Conservation (phyloP, 2,329 filamentous ascomycete genomes). For the Fusarium mangiferae region DNA sequence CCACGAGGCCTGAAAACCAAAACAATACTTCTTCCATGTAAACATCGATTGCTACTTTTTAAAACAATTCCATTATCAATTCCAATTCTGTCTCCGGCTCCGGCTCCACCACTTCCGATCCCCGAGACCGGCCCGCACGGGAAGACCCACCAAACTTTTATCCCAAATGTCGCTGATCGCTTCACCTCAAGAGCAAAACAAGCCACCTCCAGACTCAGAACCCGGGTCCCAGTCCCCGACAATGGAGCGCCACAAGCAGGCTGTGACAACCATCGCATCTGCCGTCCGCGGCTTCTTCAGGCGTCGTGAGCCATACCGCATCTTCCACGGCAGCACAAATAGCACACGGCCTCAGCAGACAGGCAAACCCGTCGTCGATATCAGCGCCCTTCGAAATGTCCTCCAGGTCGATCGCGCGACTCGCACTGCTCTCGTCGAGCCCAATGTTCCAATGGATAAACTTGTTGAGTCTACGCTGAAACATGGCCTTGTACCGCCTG, state of each 20-base stretch:
- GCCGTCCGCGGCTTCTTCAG: constrained; percentile 57
- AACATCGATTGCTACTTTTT: neutral
- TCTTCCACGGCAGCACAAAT: constrained; percentile 81
- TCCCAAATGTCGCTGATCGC: constrained; percentile 19
- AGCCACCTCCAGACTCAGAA: constrained; percentile 5
- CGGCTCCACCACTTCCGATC: constrained; percentile 30
- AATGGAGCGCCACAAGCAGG: constrained; percentile 58
- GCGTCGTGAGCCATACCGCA: constrained; percentile 68
- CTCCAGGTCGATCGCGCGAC: constrained; percentile 64
- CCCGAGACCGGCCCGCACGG: constrained; percentile 30
- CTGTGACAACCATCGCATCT: constrained; percentile 55
- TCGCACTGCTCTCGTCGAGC: constrained; percentile 71
- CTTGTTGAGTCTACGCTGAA: constrained; percentile 67
- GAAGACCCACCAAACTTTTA: constrained; percentile 30
- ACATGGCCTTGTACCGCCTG: constrained; percentile 68
- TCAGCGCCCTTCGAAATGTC: constrained; percentile 71
- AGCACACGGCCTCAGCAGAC: constrained; percentile 70
- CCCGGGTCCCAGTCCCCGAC: neutral
- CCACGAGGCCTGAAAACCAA: neutral
- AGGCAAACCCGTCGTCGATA: constrained; percentile 70
- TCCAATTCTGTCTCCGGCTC: constrained; percentile 27
- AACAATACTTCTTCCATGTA: neutral
- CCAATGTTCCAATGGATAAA: constrained; percentile 75
- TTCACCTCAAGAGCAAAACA: constrained; percentile 9
- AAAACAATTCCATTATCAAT: neutral